Percentiles rank a stretch among this genome's conserved stretches.
phyloP scores from a whole-genome alignment of 2,329 filamentous ascomycete genomes.

The Neopestalotiopsis sp. region DNA sequence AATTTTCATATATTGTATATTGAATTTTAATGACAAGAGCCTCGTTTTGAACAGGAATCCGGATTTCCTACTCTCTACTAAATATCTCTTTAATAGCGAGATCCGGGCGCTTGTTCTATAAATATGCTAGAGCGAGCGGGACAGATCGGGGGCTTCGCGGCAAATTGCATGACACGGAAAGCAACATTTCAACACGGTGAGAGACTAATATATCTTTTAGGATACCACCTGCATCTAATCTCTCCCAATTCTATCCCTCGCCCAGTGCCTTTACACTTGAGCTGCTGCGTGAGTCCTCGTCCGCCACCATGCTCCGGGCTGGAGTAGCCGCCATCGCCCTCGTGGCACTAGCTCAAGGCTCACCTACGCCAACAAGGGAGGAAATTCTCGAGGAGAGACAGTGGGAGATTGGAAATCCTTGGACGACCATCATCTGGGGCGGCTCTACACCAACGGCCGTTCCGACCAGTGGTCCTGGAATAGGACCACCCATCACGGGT shows the following conservation, averaged over 20 bases:
- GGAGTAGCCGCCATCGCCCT: constrained; percentile 33
- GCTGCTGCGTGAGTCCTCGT: not conserved
- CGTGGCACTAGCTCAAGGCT: constrained; percentile 32
- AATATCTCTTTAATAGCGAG: constrained; percentile 22
- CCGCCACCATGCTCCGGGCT: constrained; percentile 30
- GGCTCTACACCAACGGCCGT: constrained; percentile 14
- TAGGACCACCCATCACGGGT: constrained; percentile 22
- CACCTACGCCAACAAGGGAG: constrained; percentile 33
- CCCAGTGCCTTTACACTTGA: not conserved
- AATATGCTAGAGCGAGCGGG: constrained; percentile 25
- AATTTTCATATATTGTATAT: constrained; percentile 36
- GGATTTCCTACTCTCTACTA: constrained; percentile 23
- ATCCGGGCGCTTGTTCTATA: constrained; percentile 24
- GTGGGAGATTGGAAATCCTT: constrained; percentile 29
- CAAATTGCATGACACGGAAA: constrained; percentile 11
- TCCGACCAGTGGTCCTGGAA: constrained; percentile 15
- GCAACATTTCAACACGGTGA: not conserved
- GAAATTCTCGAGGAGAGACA: constrained; percentile 29
- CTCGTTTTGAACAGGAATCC: not conserved
- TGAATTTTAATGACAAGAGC: constrained; percentile 29
- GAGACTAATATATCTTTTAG: not conserved
- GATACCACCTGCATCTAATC: not conserved
- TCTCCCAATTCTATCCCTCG: not conserved
- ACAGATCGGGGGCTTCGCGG: constrained; percentile 24
- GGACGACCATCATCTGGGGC: constrained; percentile 20